phyloP scores from a whole-genome alignment of 345 rosid genomes.

The Eutrema japonicum region DNA sequence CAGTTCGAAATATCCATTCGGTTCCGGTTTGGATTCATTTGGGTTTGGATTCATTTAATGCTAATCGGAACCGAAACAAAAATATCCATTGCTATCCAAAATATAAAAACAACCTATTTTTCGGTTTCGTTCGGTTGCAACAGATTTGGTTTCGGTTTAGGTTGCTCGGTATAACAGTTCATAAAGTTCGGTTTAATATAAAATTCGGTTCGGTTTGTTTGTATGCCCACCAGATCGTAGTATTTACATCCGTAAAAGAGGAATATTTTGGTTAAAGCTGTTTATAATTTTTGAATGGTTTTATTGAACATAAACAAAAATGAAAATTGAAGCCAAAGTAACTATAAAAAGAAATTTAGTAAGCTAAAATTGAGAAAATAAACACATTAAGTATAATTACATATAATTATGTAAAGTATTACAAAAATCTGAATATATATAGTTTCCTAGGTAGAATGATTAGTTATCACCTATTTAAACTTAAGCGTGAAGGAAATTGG shows the following conservation, averaged over 20 bases:
- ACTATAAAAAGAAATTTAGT: background rate
- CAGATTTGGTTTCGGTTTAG: background rate
- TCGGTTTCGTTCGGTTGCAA: background rate
- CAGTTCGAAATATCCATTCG: background rate
- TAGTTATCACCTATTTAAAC: slow-evolving; percentile 28
- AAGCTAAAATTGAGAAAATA: background rate
- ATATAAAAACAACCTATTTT: background rate
- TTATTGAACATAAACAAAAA: background rate
- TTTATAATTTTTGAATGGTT: background rate
- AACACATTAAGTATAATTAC: background rate
- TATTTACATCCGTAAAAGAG: background rate
- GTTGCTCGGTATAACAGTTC: background rate
- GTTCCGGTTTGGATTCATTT: background rate
- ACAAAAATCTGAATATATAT: background rate
- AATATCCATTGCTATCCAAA: too few species aligned
- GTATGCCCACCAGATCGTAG: background rate
- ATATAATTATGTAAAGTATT: background rate
- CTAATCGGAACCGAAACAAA: too few species aligned
- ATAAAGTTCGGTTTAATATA: background rate
- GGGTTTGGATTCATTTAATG: background rate
- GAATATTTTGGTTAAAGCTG: background rate
- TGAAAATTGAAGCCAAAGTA: background rate
- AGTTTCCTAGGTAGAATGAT: slow-evolving; percentile 30
- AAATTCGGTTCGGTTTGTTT: background rate
- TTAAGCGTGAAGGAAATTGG: slow-evolving; percentile 33